Percentiles rank a stretch among this genome's conserved stretches.
phyloP scores from a whole-genome alignment of 2,329 filamentous ascomycete genomes.

The Lomentospora prolificans region DNA sequence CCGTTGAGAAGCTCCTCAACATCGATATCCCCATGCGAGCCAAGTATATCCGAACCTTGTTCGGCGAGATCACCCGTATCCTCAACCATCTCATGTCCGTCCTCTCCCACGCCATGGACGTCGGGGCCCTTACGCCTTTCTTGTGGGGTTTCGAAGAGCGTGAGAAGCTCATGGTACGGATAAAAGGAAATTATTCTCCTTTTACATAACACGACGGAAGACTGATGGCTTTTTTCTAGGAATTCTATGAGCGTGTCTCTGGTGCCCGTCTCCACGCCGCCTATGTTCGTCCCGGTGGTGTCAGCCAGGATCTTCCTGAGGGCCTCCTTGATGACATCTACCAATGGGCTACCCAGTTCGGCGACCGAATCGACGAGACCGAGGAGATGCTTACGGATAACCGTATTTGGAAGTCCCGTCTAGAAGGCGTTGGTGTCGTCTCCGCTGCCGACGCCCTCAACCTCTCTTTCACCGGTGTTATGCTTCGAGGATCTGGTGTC shows the following conservation, averaged over 20 bases:
- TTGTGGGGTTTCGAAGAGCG: conserved; percentile 99
- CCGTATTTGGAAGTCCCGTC: conserved; percentile 95
- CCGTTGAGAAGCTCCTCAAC: conserved; percentile 96
- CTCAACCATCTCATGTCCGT: conserved; percentile 98
- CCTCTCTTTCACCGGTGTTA: conserved; percentile 92
- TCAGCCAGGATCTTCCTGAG: conserved; percentile 87
- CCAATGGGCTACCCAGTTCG: conserved; percentile 98
- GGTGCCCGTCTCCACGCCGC: conserved; percentile 95
- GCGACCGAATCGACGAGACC: conserved; percentile 96
- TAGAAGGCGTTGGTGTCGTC: conserved; percentile 85
- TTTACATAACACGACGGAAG: too few species aligned
- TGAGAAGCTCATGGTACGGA: conserved; percentile 94
- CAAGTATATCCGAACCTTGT: conserved; percentile 94
- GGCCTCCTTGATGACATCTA: conserved; percentile 98
- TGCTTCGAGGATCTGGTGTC: conserved; percentile 93
- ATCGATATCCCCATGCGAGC: conserved; percentile 90
- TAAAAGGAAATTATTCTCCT: neutral
- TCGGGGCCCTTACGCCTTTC: conserved; percentile 95
- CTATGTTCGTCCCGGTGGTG: conserved; percentile 92
- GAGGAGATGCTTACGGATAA: conserved; percentile 98
- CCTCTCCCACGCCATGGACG: conserved; percentile 96
- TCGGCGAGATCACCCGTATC: conserved; percentile 87
- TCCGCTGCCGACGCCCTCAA: conserved; percentile 90
- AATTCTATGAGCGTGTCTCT: conserved; percentile 99
- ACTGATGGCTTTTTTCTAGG: conserved; percentile 44